phyloP scores from a whole-genome alignment of 2,329 filamentous ascomycete genomes.

The Rutstroemia sp. region DNA sequence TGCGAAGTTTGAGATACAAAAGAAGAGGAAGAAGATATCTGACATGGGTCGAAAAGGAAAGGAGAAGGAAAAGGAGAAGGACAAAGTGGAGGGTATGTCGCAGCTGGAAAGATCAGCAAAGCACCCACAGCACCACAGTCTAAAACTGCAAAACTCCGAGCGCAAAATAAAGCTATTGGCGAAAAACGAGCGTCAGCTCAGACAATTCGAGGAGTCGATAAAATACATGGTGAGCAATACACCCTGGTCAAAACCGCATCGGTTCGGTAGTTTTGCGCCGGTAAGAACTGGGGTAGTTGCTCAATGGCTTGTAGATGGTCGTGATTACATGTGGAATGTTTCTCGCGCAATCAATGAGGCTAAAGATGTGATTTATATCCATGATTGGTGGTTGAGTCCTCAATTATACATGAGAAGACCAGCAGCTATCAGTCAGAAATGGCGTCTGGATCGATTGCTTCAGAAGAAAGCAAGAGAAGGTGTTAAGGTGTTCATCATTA shows the following conservation, averaged over 20 bases:
- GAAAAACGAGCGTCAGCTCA: constrained; percentile 79
- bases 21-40: constrained; percentile 55
- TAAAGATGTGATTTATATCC: constrained; percentile 95
- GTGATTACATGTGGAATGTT: constrained; percentile 99
- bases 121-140: constrained; percentile 64
- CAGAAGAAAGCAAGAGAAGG: constrained; percentile 90
- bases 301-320: constrained; percentile 92
- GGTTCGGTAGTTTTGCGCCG: constrained; percentile 90
- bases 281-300: constrained; percentile 81
- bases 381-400: constrained; percentile 98
- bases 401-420: constrained; percentile 93
- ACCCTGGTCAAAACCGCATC: constrained; percentile 72
- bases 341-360: constrained; percentile 95
- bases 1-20: constrained; percentile 73
- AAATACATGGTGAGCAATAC: constrained; percentile 77
- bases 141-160: constrained; percentile 87
- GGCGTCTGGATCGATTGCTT: constrained; percentile 88
- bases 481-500: constrained; percentile 95
- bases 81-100: constrained; percentile 5
- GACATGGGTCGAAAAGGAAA: constrained; percentile 52
- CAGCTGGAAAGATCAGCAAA: constrained; percentile 30
- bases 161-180: constrained; percentile 86
- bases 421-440: constrained; percentile 94
- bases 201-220: constrained; percentile 92
- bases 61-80: constrained; percentile 25